These are phyloP conservation scores for Vanilla planifolia DNA, from an alignment of 106 monocot species.

Conservation along the genomic window DNA sequence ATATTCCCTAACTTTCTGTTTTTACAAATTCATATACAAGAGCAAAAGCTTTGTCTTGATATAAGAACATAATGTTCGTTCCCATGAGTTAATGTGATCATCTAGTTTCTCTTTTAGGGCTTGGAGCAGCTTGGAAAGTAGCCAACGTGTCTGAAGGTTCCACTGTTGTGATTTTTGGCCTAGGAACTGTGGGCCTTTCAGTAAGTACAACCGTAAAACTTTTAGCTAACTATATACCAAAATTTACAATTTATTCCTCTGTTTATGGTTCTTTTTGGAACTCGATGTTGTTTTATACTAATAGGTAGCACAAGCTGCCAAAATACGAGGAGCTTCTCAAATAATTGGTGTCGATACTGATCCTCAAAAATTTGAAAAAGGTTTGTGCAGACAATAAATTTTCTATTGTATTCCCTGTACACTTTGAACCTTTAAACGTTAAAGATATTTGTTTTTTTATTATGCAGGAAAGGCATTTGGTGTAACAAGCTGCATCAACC, in stretches of 20 bases:
- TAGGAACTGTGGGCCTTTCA: slow-evolving; percentile 92
- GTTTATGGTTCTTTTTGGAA: background rate
- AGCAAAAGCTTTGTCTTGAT: too few species aligned
- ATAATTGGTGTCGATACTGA: slow-evolving; percentile 91
- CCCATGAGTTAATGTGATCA: background rate
- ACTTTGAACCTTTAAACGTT: background rate
- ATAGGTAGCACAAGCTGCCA: slow-evolving; percentile 92
- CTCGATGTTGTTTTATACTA: background rate
- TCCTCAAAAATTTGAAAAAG: slow-evolving; percentile 69
- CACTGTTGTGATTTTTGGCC: slow-evolving; percentile 87
- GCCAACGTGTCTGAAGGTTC: slow-evolving; percentile 78
- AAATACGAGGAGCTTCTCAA: slow-evolving; percentile 58
- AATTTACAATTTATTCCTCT: background rate
- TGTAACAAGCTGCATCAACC: slow-evolving; percentile 77
- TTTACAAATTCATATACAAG: too few species aligned
- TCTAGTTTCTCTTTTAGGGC: slow-evolving; percentile 29
- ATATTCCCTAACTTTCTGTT: too few species aligned
- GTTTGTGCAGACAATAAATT: slow-evolving; percentile 20
- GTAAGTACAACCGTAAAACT: slow-evolving; percentile 31
- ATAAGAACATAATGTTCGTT: background rate
- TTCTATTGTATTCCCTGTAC: background rate
- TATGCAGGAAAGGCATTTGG: slow-evolving; percentile 70
- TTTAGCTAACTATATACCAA: background rate
- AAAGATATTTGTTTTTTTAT: slow-evolving; percentile 8
- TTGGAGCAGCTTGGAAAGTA: slow-evolving; percentile 95